Conservation (phyloP, 768 basidiomycete genomes). For the Boletus coccyginus region DNA sequence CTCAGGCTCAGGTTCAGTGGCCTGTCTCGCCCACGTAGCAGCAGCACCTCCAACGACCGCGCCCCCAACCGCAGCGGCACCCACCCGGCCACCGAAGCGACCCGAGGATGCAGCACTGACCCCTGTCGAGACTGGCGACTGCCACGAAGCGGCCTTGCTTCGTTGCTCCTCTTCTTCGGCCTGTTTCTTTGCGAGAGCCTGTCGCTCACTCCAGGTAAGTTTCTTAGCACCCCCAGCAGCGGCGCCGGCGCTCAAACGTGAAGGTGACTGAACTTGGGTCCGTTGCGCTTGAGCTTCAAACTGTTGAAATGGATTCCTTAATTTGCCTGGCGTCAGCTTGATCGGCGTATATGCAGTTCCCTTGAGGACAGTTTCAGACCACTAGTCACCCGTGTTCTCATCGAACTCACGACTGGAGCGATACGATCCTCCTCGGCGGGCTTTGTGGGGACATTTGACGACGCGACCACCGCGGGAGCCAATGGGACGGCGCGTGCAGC, state of each 20-base stretch:
- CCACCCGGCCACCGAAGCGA: slow-evolving; percentile 31
- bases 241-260: slow-evolving; percentile 13
- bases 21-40: slow-evolving; percentile 19
- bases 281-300: slow-evolving; percentile 49
- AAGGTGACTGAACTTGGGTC: slow-evolving; percentile 27
- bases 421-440: slow-evolving; percentile 81
- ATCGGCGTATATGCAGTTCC: slow-evolving; percentile 91
- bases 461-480: slow-evolving; percentile 35
- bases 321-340: slow-evolving; percentile 80
- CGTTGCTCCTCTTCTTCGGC: slow-evolving; percentile 70
- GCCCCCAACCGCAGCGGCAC: slow-evolving; percentile 30
- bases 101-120: slow-evolving; percentile 40
- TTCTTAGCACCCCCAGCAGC: slow-evolving; percentile 55
- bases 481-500: slow-evolving; percentile 30
- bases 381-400: neutral
- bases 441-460: slow-evolving; percentile 57
- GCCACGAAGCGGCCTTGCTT: slow-evolving; percentile 56
- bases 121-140: slow-evolving; percentile 35
- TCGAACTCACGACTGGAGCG: slow-evolving; percentile 55
- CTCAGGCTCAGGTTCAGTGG: slow-evolving; percentile 25
- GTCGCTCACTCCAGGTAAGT: slow-evolving; percentile 91
- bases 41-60: slow-evolving; percentile 30
- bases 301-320: slow-evolving; percentile 78
- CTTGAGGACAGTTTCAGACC: slow-evolving; percentile 14
- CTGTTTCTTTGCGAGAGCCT: slow-evolving; percentile 87